Conservation (phyloP, 1,284 basidiomycete genomes). For the Puccinia brachypodii region DNA sequence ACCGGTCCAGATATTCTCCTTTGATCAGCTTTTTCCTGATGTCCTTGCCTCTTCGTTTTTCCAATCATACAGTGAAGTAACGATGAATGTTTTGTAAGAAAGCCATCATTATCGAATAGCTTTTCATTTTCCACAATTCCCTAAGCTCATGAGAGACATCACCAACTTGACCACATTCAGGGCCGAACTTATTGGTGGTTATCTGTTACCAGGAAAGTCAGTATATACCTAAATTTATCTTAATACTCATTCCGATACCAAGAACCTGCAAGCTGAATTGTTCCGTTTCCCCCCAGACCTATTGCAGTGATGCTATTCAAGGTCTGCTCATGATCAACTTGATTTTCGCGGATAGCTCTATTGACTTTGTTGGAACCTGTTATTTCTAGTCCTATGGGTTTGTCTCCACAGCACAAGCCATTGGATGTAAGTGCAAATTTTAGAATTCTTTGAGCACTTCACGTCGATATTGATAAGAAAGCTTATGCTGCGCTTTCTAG, state of each 20-base stretch:
- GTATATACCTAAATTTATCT: neutral
- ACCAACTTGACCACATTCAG: constrained; percentile 1
- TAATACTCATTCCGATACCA: neutral
- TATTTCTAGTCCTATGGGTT: constrained; percentile 40
- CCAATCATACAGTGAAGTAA: constrained; percentile 25
- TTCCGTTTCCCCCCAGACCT: constrained; percentile 7
- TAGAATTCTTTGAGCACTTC: neutral
- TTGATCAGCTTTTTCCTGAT: neutral
- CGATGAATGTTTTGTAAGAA: constrained; percentile 40
- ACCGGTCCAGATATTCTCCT: neutral
- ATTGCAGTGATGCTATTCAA: constrained; percentile 47
- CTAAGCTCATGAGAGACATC: neutral
- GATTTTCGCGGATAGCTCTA: neutral
- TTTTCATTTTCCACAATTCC: neutral
- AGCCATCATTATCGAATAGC: too few species aligned
- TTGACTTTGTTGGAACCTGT: neutral
- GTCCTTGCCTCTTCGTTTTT: neutral
- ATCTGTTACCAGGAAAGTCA: constrained; percentile 39
- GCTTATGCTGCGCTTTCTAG: neutral
- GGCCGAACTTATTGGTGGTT: constrained; percentile 41
- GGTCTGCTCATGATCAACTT: neutral
- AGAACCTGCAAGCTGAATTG: neutral
- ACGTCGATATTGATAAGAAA: neutral
- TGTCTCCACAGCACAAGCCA: constrained; percentile 41
- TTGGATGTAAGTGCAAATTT: constrained; percentile 27